These are phyloP conservation scores for Blepharisma undulans DNA, from an alignment of 169 alveolate species.

Conservation along the genomic window DNA sequence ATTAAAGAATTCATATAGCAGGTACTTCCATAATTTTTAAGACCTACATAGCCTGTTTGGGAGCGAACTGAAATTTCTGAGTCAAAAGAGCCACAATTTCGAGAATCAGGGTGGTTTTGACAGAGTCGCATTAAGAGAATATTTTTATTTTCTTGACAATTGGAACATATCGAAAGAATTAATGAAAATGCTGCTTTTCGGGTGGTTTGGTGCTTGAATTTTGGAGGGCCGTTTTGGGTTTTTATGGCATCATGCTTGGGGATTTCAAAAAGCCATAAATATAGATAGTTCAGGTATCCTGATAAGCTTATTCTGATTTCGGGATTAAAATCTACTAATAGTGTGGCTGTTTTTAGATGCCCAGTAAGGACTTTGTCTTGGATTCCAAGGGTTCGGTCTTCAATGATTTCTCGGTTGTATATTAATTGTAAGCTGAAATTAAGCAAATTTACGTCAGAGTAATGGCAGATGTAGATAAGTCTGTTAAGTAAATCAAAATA, in stretches of 20 bases:
- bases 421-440: conserved; percentile 38
- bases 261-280: conserved; percentile 39
- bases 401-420: conserved; percentile 53
- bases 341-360: conserved; percentile 12
- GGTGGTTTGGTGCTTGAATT: conserved; percentile 63
- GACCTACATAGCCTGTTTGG: conserved; percentile 79
- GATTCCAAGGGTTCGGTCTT: conserved; percentile 54
- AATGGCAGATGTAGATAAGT: not conserved
- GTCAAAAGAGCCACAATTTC: conserved; percentile 44
- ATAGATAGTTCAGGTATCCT: not conserved
- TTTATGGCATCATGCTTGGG: not conserved
- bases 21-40: conserved; percentile 81
- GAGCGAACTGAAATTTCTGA: conserved; percentile 55
- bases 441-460: conserved; percentile 1
- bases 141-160: conserved; percentile 22
- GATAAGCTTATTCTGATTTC: not conserved
- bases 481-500: conserved; percentile 23
- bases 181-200: conserved; percentile 70
- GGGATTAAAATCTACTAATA: not conserved
- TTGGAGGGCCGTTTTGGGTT: conserved; percentile 51
- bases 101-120: conserved; percentile 20
- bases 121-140: conserved; percentile 39
- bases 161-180: not conserved
- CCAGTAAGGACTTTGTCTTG: conserved; percentile 70
- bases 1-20: conserved; percentile 86